Base-by-base conservation (phyloP, 2,329 filamentous ascomycete species). In the Ophiobolus disseminans region DNA sequence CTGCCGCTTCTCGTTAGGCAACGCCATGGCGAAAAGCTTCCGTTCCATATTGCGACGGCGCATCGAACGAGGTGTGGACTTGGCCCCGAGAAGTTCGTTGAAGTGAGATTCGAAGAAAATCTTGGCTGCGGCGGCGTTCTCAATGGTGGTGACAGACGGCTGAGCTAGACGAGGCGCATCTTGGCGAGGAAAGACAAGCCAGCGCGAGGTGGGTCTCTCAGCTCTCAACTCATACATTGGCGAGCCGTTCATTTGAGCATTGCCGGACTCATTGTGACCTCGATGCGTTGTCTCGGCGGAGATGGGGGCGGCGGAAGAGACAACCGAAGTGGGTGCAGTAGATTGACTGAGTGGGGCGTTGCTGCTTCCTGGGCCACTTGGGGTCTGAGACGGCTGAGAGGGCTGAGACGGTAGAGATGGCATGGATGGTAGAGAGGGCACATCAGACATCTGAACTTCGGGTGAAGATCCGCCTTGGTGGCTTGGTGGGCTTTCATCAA, bases 31-130 rank as follows among this genome's bases (percentile, higher is more conserved):
- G 53, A 83, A 82, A 8, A 97, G 77, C 21, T 85, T 80, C 7
- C 77, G 75, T 63, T 91, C 86, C 17, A 93, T 75, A 40, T 84
- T 79, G 30, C 80, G 77, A 25, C 82, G 78, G 3, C 90, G 84
- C 44, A 86, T 67, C 1, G 82, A 81, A 0, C 89, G 83, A 44
- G 85, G 79, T 3, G 81, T 82, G 1, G 79, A 75, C 2, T 76
- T 76, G 2, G 66, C 78, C 4, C 76, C 74, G 2, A 90, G 77
- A 6, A 91, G 70, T n/a, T 85, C 78, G 60, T 92, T 87, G 76
- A 89, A 97, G 62, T 92, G 84, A 0, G 86, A 90, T 71, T 97
- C 94, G 8, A 97, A 81, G 62, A 86, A 95, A 16, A 95, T 84
- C 70, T 96, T 97, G 34, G 90, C 88, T 0, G 90, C 87, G 0